Evolutionary conservation across 768 basidiomycete species (phyloP).

Genomic region (Mycena sanguinolenta): DNA sequence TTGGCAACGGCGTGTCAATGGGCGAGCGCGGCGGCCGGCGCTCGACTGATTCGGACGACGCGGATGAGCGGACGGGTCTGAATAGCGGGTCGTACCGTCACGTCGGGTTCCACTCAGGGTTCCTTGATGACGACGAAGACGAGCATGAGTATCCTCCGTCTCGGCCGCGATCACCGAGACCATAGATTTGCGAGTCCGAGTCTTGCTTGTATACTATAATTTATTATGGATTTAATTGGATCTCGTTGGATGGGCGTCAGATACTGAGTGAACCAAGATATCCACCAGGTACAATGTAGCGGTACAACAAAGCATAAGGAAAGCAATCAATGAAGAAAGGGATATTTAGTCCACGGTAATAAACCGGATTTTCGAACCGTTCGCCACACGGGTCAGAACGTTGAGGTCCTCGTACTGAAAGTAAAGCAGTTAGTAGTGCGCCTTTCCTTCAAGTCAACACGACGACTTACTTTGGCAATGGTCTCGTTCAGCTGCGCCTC

Average conservation of each 20-base stretch:
- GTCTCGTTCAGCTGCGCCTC: constrained; percentile 92
- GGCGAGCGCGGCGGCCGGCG: constrained; percentile 38
- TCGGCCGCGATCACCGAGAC: constrained; percentile 4
- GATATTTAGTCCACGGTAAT: constrained; percentile 47
- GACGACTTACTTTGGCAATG: constrained; percentile 74
- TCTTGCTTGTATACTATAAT: constrained; percentile 3
- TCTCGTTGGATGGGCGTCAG: background rate
- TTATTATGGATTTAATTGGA: constrained; percentile 19
- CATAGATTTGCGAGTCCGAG: background rate
- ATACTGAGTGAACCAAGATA: constrained; percentile 9
- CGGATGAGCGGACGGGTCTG: constrained; percentile 79
- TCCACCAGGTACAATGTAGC: constrained; percentile 11
- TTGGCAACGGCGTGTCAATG: constrained; percentile 81
- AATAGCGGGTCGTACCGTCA: constrained; percentile 47
- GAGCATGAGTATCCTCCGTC: constrained; percentile 36
- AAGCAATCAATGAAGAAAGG: constrained; percentile 16
- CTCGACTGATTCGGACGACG: constrained; percentile 68
- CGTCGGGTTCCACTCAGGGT: constrained; percentile 35
- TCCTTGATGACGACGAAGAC: constrained; percentile 82
- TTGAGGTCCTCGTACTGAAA: constrained; percentile 89
- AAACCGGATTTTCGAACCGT: constrained; percentile 85
- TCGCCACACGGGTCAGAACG: constrained; percentile 86
- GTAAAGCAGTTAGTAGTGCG: constrained; percentile 15
- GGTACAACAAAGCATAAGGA: constrained; percentile 27
- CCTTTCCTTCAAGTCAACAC: background rate